Evolutionary conservation across 805 yeast species (phyloP).

Genomic region (Ogataea neopini): DNA sequence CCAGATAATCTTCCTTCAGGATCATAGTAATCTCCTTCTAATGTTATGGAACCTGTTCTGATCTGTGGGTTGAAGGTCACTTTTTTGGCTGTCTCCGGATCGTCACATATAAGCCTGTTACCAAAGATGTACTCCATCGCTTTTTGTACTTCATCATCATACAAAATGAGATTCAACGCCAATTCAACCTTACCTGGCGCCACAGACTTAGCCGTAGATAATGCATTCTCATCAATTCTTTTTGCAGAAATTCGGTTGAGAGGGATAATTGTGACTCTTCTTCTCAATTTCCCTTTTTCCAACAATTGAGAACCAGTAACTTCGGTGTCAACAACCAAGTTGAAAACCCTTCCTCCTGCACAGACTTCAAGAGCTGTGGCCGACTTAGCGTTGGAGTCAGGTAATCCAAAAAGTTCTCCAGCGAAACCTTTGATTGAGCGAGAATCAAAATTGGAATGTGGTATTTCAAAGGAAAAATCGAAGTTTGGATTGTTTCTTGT

Average conservation of each 20-base stretch:
- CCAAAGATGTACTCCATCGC: slow-evolving; percentile 96
- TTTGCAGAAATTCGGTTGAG: slow-evolving; percentile 77
- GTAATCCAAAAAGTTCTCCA: slow-evolving; percentile 75
- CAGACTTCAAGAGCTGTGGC: slow-evolving; percentile 88
- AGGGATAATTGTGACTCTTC: slow-evolving; percentile 90
- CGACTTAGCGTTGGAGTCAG: slow-evolving; percentile 54
- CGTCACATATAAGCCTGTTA: slow-evolving; percentile 79
- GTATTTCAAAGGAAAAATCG: slow-evolving; percentile 72
- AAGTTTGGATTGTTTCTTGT: slow-evolving; percentile 67
- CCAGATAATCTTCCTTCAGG: slow-evolving; percentile 97
- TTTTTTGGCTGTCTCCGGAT: slow-evolving; percentile 82
- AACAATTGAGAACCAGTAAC: slow-evolving; percentile 79
- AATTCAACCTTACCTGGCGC: slow-evolving; percentile 86
- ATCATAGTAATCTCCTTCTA: slow-evolving; percentile 93
- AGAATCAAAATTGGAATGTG: slow-evolving; percentile 60
- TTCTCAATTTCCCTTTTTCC: slow-evolving; percentile 73
- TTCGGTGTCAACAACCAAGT: slow-evolving; percentile 89
- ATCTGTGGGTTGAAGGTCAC: slow-evolving; percentile 87
- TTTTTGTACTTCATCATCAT: slow-evolving; percentile 61
- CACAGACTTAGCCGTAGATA: slow-evolving; percentile 67
- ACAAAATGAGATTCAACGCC: slow-evolving; percentile 82
- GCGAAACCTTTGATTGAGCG: slow-evolving; percentile 81
- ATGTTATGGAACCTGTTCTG: slow-evolving; percentile 78
- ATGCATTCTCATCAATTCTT: slow-evolving; percentile 49
- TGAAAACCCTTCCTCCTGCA: slow-evolving; percentile 89